A percentile compares a stretch with the other conserved stretches of the same genome.
These are phyloP conservation scores for Carex parvula DNA, from an alignment of 176 grass and related monocot genomes.

Conservation along the genomic window DNA sequence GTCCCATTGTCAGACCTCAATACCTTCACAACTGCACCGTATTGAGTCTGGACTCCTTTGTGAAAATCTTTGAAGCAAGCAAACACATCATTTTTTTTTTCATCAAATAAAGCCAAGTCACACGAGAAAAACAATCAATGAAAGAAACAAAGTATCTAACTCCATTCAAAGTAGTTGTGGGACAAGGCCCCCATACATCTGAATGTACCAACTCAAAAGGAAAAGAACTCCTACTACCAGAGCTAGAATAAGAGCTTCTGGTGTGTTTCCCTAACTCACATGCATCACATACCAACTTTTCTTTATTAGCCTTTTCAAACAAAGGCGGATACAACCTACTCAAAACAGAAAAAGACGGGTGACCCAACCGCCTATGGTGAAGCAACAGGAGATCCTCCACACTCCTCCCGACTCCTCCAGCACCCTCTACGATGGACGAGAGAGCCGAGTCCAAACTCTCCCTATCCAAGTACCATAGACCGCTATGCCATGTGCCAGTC, in stretches of 20 bases:
- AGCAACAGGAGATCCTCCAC: neutral
- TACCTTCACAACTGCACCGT: too few relatives aligned
- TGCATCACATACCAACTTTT: neutral
- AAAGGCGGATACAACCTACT: neutral
- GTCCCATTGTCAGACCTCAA: too few relatives aligned
- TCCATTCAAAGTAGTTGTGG: neutral
- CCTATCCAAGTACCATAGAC: neutral
- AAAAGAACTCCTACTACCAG: too few relatives aligned
- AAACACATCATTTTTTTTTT: too few relatives aligned
- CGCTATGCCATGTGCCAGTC: neutral
- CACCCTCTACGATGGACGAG: neutral
- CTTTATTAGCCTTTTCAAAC: neutral
- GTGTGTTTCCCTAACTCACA: conserved; percentile 11
- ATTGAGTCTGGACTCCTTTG: too few relatives aligned
- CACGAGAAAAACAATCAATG: too few relatives aligned
- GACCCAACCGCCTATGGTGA: neutral
- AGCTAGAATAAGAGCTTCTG: neutral
- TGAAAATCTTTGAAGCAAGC: too few relatives aligned
- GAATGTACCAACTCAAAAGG: conserved; percentile 19
- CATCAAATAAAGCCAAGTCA: too few relatives aligned
- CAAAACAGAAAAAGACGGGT: neutral
- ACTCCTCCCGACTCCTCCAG: neutral
- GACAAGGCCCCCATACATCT: neutral
- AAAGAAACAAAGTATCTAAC: neutral
- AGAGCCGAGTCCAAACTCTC: neutral